These are phyloP conservation scores for Aspergillus nomiae DNA, from an alignment of 2,329 filamentous ascomycete genomes.

Conservation along the genomic window DNA sequence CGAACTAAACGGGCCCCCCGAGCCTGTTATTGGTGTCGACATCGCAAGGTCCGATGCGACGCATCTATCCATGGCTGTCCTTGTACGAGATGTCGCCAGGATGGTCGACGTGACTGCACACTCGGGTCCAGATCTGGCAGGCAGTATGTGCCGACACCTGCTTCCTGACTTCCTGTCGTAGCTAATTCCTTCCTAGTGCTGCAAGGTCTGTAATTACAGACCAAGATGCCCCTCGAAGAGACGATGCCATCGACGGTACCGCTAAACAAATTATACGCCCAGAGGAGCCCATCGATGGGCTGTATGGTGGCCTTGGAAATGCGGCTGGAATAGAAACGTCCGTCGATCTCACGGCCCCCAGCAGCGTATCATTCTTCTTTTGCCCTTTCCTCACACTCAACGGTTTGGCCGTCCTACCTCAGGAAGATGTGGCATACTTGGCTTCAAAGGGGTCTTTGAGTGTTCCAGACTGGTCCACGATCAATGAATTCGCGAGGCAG, in stretches of 20 bases:
- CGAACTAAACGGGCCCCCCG: neutral
- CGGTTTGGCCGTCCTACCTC: neutral
- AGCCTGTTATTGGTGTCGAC: neutral
- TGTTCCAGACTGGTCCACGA: neutral
- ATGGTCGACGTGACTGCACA: neutral
- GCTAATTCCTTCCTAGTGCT: neutral
- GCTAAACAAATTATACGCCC: neutral
- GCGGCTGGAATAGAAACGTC: neutral
- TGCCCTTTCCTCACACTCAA: neutral
- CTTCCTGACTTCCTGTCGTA: neutral
- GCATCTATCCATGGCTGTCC: neutral
- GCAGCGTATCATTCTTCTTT: neutral
- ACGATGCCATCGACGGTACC: neutral
- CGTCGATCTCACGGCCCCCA: neutral
- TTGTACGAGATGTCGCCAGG: neutral
- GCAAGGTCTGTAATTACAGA: neutral
- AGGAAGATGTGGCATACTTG: neutral
- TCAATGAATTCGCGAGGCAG: neutral
- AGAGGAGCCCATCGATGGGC: neutral
- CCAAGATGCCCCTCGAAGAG: neutral
- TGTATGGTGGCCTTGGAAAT: neutral
- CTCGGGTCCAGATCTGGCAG: neutral
- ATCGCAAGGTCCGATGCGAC: neutral
- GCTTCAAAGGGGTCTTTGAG: neutral
- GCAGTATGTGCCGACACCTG: neutral